Percentiles rank a stretch among this genome's conserved stretches.
Conservation (phyloP, 23 red algal genomes). For the Chondrus crispus region DNA sequence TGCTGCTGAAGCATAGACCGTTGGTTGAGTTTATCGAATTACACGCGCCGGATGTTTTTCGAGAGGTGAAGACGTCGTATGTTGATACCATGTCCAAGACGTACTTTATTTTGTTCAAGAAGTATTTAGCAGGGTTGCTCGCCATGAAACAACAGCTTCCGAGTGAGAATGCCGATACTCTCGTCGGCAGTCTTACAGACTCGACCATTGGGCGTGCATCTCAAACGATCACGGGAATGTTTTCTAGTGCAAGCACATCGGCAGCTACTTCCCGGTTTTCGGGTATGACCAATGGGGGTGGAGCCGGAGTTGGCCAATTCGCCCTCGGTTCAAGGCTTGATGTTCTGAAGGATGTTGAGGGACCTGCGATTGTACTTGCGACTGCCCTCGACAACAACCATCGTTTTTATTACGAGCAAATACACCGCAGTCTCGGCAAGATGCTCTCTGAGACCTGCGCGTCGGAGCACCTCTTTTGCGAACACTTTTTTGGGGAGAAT, state of each 20-base stretch:
- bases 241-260: not conserved
- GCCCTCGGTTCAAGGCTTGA: slow-evolving; percentile 51
- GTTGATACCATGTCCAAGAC: slow-evolving; percentile 60
- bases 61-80: slow-evolving; percentile 69
- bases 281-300: not conserved
- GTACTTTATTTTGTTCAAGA: slow-evolving; percentile 78
- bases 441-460: slow-evolving; percentile 90
- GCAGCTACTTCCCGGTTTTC: not conserved
- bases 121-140: slow-evolving; percentile 70
- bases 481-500: slow-evolving; percentile 68
- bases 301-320: slow-evolving; percentile 56
- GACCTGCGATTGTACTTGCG: slow-evolving; percentile 77
- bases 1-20: slow-evolving; percentile 74
- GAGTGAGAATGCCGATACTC: slow-evolving; percentile 41
- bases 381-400: slow-evolving; percentile 61
- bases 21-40: slow-evolving; percentile 85
- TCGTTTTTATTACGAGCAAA: slow-evolving; percentile 85
- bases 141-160: slow-evolving; percentile 63
- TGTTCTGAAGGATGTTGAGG: slow-evolving; percentile 65
- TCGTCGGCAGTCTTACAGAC: slow-evolving; percentile 49
- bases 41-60: slow-evolving; percentile 45
- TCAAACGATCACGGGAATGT: not conserved
- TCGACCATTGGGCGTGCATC: slow-evolving; percentile 1
- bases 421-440: slow-evolving; percentile 87
- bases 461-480: slow-evolving; percentile 72